Evolutionary conservation across 306 rosid genomes (phyloP).

Genomic region (Lotus japonicus): DNA sequence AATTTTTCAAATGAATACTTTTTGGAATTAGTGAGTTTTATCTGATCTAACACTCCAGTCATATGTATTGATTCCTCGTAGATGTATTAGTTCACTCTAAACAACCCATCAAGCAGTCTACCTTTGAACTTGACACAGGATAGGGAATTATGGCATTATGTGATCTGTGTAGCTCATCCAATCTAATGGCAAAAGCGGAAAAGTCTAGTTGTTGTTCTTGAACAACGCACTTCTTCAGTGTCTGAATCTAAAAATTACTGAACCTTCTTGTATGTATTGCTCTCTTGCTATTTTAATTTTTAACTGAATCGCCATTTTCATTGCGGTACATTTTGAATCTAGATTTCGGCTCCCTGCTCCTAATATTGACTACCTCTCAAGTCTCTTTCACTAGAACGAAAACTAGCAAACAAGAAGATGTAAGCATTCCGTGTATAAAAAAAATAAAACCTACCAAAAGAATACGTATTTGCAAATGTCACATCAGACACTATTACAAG

Average conservation of each 20-base stretch:
- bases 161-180: too few relatives aligned
- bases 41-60: constrained; percentile 5
- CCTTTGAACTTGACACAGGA: too few relatives aligned
- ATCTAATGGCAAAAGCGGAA: too few relatives aligned
- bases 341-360: constrained; percentile 10
- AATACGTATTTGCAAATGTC: constrained; percentile 1
- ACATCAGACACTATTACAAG: constrained; percentile 7
- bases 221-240: neutral
- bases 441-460: neutral
- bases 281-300: neutral
- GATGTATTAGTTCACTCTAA: neutral
- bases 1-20: neutral
- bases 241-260: neutral
- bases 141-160: too few relatives aligned
- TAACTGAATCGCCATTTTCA: constrained; percentile 4
- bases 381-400: constrained; percentile 12
- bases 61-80: neutral
- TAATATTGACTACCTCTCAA: constrained; percentile 1
- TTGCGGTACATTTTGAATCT: neutral
- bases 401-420: neutral
- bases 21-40: neutral
- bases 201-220: too few relatives aligned
- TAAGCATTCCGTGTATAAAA: neutral
- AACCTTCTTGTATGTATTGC: neutral
- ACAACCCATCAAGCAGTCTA: neutral